These are phyloP conservation scores for Saraca asoca DNA, from an alignment of 331 rosid genomes.

Conservation along the genomic window DNA sequence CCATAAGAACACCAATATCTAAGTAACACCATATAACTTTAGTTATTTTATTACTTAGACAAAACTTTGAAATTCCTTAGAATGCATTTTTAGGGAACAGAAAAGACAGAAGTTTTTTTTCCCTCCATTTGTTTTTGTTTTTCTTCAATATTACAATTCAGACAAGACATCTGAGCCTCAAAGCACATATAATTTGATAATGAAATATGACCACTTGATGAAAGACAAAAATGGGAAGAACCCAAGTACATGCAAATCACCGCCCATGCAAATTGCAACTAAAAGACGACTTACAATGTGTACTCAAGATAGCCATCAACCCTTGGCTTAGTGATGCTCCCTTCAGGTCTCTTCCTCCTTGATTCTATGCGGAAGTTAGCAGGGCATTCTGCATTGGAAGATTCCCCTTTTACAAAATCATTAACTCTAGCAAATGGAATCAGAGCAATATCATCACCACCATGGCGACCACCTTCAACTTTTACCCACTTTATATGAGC, in stretches of 20 bases:
- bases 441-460: slow-evolving; percentile 77
- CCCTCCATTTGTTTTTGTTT: too few species aligned
- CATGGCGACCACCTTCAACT: slow-evolving; percentile 79
- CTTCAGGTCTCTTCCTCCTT: slow-evolving; percentile 67
- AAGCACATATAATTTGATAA: slow-evolving; percentile 12
- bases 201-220: not conserved
- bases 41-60: not conserved
- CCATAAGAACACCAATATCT: slow-evolving; percentile 93
- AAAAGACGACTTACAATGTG: slow-evolving; percentile 51
- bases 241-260: not conserved
- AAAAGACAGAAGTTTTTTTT: too few species aligned
- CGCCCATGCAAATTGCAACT: not conserved
- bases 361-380: slow-evolving; percentile 77
- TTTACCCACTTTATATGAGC: slow-evolving; percentile 66
- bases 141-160: not conserved
- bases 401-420: slow-evolving; percentile 81
- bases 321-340: slow-evolving; percentile 74
- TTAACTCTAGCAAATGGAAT: slow-evolving; percentile 69
- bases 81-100: not conserved
- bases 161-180: not conserved
- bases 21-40: slow-evolving; percentile 26
- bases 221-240: not conserved
- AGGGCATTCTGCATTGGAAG: slow-evolving; percentile 66
- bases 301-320: slow-evolving; percentile 85
- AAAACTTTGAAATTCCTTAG: slow-evolving; percentile 6